A percentile compares a stretch with the other conserved stretches of the same genome.
phyloP scores from a whole-genome alignment of 345 rosid genomes.

The Eucalyptus pauciflora region DNA sequence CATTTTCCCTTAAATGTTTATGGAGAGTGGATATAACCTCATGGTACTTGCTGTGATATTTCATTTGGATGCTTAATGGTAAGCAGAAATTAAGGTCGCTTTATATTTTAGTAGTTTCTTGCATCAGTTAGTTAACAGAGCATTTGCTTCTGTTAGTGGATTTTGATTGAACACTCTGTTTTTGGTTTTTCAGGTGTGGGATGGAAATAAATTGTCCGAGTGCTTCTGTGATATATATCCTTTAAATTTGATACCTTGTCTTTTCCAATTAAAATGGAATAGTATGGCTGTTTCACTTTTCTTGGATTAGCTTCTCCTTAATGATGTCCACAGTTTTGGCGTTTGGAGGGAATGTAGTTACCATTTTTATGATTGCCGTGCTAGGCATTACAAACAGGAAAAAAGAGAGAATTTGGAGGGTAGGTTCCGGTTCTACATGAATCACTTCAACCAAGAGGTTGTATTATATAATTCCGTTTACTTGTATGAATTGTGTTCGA shows the following conservation, averaged over 20 bases:
- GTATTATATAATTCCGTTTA: not conserved
- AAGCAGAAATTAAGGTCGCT: not conserved
- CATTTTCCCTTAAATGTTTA: not conserved
- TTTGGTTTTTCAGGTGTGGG: slow-evolving; percentile 40
- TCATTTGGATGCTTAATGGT: not conserved
- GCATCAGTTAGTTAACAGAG: not conserved
- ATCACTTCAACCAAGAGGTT: not conserved
- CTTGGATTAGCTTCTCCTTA: not conserved
- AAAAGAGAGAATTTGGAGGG: slow-evolving; percentile 21
- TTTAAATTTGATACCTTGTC: not conserved
- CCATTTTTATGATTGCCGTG: slow-evolving; percentile 30
- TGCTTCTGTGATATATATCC: slow-evolving; percentile 56
- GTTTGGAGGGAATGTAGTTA: slow-evolving; percentile 43
- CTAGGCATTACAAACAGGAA: slow-evolving; percentile 32
- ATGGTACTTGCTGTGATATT: not conserved
- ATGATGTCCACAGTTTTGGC: slow-evolving; percentile 41
- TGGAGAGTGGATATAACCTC: not conserved
- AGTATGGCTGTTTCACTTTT: not conserved
- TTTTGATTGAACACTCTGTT: not conserved
- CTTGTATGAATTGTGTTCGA: not conserved
- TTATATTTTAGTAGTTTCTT: not conserved
- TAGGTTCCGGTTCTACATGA: slow-evolving; percentile 2
- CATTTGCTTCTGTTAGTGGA: not conserved
- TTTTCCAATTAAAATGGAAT: not conserved
- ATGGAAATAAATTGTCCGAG: slow-evolving; percentile 27